A percentile compares a stretch with the other conserved stretches of the same genome.
These are phyloP conservation scores for Fusarium sulawesiense DNA, from an alignment of 2,329 filamentous ascomycete genomes.

Conservation along the genomic window DNA sequence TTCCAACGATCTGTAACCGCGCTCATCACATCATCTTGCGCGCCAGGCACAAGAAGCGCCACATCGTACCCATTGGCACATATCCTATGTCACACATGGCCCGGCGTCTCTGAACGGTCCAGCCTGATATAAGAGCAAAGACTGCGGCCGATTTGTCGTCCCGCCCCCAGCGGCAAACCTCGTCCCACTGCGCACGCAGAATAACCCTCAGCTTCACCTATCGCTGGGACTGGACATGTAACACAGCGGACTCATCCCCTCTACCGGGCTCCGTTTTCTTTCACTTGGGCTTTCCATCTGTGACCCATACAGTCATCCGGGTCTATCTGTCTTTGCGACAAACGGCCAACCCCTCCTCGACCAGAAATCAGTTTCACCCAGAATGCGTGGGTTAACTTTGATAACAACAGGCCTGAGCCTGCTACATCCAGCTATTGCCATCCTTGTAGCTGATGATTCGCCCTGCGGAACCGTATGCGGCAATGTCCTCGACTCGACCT, in stretches of 20 bases:
- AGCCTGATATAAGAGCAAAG: slow-evolving; percentile 24
- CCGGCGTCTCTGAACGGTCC: neutral
- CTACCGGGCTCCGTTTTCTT: neutral
- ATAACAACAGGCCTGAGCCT: slow-evolving; percentile 36
- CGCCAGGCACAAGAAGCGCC: slow-evolving; percentile 23
- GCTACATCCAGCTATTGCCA: slow-evolving; percentile 37
- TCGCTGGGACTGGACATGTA: slow-evolving; percentile 31
- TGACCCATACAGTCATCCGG: neutral
- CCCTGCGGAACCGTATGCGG: too few species aligned
- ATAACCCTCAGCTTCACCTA: slow-evolving; percentile 15
- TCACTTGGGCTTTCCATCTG: neutral
- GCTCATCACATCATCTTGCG: slow-evolving; percentile 8
- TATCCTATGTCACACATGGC: slow-evolving; percentile 27
- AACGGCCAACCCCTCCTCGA: neutral
- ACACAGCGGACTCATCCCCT: slow-evolving; percentile 15
- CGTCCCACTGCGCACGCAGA: slow-evolving; percentile 2
- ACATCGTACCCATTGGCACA: neutral
- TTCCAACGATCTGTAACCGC: slow-evolving; percentile 17
- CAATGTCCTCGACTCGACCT: too few species aligned
- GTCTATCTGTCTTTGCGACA: neutral
- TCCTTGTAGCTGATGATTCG: slow-evolving; percentile 46
- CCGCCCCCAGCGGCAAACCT: slow-evolving; percentile 21
- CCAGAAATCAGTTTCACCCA: neutral
- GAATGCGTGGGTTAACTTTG: slow-evolving; percentile 7
- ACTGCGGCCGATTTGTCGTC: slow-evolving; percentile 13